Percentiles rank a stretch among this genome's conserved stretches.
These are phyloP conservation scores for Eucalyptus sp. DNA, from an alignment of 345 rosid genomes.

Conservation along the genomic window DNA sequence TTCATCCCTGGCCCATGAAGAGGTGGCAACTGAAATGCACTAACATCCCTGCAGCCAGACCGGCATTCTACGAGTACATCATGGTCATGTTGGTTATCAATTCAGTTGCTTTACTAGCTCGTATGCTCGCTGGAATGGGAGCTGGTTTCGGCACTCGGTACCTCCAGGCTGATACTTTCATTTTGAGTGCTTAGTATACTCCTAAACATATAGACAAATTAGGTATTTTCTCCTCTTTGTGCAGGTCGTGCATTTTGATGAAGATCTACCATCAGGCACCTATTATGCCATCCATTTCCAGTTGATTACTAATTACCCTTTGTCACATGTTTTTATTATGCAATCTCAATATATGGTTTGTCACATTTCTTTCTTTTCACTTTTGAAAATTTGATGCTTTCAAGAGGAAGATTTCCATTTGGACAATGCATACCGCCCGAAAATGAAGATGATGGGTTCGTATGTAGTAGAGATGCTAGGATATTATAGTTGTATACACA, in stretches of 20 bases:
- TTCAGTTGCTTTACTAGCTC: constrained; percentile 44
- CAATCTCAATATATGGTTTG: not conserved
- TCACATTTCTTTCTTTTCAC: not conserved
- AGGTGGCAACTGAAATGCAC: not conserved
- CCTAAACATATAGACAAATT: not conserved
- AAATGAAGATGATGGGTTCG: constrained; percentile 92
- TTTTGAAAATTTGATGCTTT: not conserved
- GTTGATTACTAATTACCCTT: constrained; percentile 2
- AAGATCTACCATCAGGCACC: constrained; percentile 46
- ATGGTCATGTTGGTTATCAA: constrained; percentile 46
- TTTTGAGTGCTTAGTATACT: not conserved
- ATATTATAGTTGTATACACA: not conserved
- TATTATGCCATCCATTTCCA: constrained; percentile 65
- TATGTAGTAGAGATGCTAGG: constrained; percentile 2
- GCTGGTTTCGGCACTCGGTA: constrained; percentile 69
- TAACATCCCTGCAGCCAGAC: constrained; percentile 49
- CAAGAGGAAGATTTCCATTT: constrained; percentile 75
- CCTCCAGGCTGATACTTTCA: not conserved
- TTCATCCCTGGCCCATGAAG: not conserved
- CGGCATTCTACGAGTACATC: constrained; percentile 50
- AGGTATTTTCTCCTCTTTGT: not conserved
- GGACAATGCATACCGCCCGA: constrained; percentile 74
- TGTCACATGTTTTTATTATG: not conserved
- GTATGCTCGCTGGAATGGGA: constrained; percentile 43
- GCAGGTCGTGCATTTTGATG: constrained; percentile 56